Evolutionary conservation across 139 green algal species (phyloP), one percentile per base, ranked within the genome.

Genomic region (Picochlorum sp.): DNA sequence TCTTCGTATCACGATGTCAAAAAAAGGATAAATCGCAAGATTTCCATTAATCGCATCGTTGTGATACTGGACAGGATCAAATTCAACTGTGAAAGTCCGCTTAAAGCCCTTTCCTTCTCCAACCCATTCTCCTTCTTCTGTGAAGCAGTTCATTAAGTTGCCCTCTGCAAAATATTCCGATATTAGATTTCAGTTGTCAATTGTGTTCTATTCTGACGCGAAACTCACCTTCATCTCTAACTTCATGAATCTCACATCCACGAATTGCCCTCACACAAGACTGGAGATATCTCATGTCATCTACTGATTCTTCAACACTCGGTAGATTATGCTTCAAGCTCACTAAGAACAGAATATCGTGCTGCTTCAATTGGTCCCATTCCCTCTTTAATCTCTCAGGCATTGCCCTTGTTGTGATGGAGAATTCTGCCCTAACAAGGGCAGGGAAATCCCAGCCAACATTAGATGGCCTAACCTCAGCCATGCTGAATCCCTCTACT

Each of bases 341-440:
- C 47, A 98, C 65, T 45, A 98, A 75, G 74, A 98, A 98, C 13
- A 98, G 62, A 60, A 98, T 92, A 67, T 98, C 93, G 65, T 97
- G 89, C 75, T 94, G 78, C 70, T 85, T 90, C 8, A 93, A 49
- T 45, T 89, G 81, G 64, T 98, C 88, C 93, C 93, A 98, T 73
- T 98, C 91, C 2, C 24, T 28, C 23, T 67, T 66, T 52, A 96
- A 76, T 38, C 89, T 80, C 0, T 63, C 69, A 2, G 87, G 67
- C 63, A 85, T 59, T 24, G 44, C 49, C 62, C 45, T 59, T 14
- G 85, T 83, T 72, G 92, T 70, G 24, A 96, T 68, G 16, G 58
- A 63, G 45, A 77, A 45, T 50, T 77, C 82, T 4, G 83, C 87
- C 2, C 70, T 88, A 7, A 97, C 94, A 4, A 61, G 70, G 1